Evolutionary conservation across 2,329 filamentous ascomycete genomes (phyloP).

Genomic region (Dendryphion nanum): DNA sequence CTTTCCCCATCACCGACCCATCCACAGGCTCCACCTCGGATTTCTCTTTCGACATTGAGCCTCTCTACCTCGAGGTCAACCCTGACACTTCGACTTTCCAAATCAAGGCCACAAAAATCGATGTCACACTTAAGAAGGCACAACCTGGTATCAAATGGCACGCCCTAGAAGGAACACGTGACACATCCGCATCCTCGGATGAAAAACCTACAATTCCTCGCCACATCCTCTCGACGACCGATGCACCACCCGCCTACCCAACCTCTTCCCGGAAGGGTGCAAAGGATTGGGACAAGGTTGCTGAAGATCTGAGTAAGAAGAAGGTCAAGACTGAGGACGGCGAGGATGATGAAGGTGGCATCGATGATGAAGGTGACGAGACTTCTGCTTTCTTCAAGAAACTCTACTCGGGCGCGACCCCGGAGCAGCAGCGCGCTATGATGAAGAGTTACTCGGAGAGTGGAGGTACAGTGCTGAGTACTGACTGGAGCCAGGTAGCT

Average conservation of each 20-base stretch:
- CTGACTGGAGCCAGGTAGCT: slow-evolving; percentile 83
- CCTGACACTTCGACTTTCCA: slow-evolving; percentile 58
- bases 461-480: slow-evolving; percentile 88
- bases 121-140: slow-evolving; percentile 70
- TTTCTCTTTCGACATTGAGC: slow-evolving; percentile 63
- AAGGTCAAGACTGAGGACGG: slow-evolving; percentile 15
- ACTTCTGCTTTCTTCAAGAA: slow-evolving; percentile 87
- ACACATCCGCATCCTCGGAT: slow-evolving; percentile 7
- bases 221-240: slow-evolving; percentile 20
- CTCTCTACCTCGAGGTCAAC: slow-evolving; percentile 67
- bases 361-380: slow-evolving; percentile 60
- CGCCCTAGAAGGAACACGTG: slow-evolving; percentile 48
- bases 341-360: slow-evolving; percentile 33
- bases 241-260: slow-evolving; percentile 65
- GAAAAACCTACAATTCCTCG: slow-evolving; percentile 13
- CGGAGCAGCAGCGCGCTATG: slow-evolving; percentile 88
- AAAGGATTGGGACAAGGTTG: slow-evolving; percentile 90
- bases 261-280: slow-evolving; percentile 80
- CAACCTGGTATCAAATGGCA: slow-evolving; percentile 67
- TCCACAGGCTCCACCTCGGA: slow-evolving; percentile 50
- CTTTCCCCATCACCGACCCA: slow-evolving; percentile 57
- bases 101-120: slow-evolving; percentile 76
- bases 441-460: slow-evolving; percentile 96
- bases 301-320: slow-evolving; percentile 44
- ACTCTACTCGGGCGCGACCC: slow-evolving; percentile 72